Evolutionary conservation across 108 stramenopile species (phyloP), one percentile per base, ranked within the genome.

Genomic region (Pseudonitzschia multiseries): DNA sequence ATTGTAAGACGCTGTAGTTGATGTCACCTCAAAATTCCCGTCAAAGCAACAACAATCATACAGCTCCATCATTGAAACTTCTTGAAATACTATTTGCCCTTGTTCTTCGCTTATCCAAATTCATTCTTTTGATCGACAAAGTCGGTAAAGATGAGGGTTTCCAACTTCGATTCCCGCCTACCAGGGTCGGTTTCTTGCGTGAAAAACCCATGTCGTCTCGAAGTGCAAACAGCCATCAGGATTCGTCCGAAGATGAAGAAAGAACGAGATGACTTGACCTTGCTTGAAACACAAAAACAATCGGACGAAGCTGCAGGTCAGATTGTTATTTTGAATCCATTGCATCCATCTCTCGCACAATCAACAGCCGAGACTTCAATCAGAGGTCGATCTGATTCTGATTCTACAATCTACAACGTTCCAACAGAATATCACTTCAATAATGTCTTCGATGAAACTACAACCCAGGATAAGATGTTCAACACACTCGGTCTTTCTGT

Each of bases 381-480:
- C 6, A 68, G 79, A 20, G 26, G 12, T 32, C 52, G 79, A 28
- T 17, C 57, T 22, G 72, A 70, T 22, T 69, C 68, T 9, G 78
- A 79, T 79, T 68, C 67, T 21, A 76, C 76, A 27, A 31, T 59
- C 4, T n/a, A 57, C 1, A 67, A 66, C 21, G 62, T 61, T 29
- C 69, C 69, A 22, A 59, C 28, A 31, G 79, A 80, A 26, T 80
- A 65, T 63, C 79, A 75, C 50, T 80, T 80, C 70, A 75, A 80
- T 36, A 69, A 75, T 29, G 41, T 80, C 22, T 31, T 80, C 8
- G 20, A 63, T 1, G 79, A 80, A 6, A 48, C 28, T 18, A 67
- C 74, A 40, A 75, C 66, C 36, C 79, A 80, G 66, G 79, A 80
- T 54, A 80, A 80, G 41, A 48, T 80, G n/a, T 80, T 75, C 65